Base-by-base conservation (phyloP, 768 basidiomycete species). In the Lactifluus piperatus region DNA sequence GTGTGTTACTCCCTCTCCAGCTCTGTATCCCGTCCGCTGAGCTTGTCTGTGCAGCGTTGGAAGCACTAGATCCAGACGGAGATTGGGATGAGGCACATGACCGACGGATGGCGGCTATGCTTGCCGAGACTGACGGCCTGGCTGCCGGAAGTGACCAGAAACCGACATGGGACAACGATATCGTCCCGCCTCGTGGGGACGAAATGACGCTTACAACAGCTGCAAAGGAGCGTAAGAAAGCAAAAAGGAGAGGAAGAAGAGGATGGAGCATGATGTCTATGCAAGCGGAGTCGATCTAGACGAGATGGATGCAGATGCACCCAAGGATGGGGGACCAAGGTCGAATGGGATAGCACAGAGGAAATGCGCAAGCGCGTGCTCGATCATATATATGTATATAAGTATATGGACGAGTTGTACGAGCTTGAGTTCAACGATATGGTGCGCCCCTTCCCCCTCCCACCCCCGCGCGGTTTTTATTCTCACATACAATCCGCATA, bases 341-440 rank as follows among this genome's bases (percentile, higher is more conserved):
- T 83, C 20, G 88, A 89, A 62, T 90, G 88, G 85, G 84, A 85
- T 65, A 89, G 88, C 1, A 91, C 89, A 18, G 90, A 94, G 68
- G 90, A 89, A 67, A 91, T 90, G 82, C 80, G 90, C 54, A 92
- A 93, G 71, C 76, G 79, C 51, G 86, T 86, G 66, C 71, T 94
- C 58, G 83, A 94, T 54, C 78, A 91, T n/a, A n/a, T n/a, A n/a
- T n/a, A n/a, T n/a, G n/a, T n/a, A n/a, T n/a, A n/a, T n/a, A n/a
- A n/a, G 68, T 91, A 94, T 67, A 88, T 97, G 88, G 88, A 93
- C 61, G 90, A 93, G 70, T 76, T 98, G 43, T 87, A 94, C 69
- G 85, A 79, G 36, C 77, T 98, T 18, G 95, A 97, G 61, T 95
- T 97, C 75, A 97, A 97, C 71, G 94, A 95, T 67, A 81, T 97